phyloP scores from a whole-genome alignment of 768 basidiomycete genomes.

The Termitomyces sp. region DNA sequence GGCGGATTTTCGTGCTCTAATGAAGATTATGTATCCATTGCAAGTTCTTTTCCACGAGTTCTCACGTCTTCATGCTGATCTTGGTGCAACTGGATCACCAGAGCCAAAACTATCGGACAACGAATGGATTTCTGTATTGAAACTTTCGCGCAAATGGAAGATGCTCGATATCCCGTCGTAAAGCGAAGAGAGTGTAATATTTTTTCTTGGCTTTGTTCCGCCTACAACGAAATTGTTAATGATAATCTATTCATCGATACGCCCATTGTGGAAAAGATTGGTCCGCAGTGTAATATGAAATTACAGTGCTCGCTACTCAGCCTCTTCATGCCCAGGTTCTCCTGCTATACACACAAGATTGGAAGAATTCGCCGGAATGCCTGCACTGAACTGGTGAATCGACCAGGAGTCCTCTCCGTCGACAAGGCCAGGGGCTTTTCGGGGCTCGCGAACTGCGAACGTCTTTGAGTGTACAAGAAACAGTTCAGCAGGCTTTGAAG shows the following conservation, averaged over 20 bases:
- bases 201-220: not conserved
- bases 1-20: not conserved
- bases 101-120: not conserved
- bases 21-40: not conserved
- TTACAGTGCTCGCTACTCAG: not conserved
- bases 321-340: not conserved
- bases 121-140: not conserved
- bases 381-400: not conserved
- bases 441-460: not conserved
- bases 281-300: not conserved
- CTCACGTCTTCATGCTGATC: not conserved
- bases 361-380: not conserved
- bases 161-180: not conserved
- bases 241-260: not conserved
- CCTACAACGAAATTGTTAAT: not conserved
- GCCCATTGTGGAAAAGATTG: not conserved
- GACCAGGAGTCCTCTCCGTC: not conserved
- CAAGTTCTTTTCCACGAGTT: too few species aligned
- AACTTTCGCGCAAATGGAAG: not conserved
- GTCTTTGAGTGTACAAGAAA: not conserved
- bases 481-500: not conserved
- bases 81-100: not conserved
- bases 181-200: not conserved
- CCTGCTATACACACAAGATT: not conserved
- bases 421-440: not conserved